Conservation (phyloP, 2,329 filamentous ascomycete species). For the Pestalotiopsis sp. region DNA sequence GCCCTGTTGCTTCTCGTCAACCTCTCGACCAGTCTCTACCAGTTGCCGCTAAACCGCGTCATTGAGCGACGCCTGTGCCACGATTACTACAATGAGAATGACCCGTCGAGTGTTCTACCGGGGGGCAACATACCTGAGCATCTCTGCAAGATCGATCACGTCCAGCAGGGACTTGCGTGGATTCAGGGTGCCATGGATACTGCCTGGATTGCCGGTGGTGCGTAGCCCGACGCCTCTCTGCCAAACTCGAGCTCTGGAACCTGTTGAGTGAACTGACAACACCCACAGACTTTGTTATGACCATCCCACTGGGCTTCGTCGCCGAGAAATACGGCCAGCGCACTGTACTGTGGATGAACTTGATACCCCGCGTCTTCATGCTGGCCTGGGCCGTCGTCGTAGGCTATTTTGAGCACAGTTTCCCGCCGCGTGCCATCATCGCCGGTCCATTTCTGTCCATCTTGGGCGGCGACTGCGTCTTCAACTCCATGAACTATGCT, state of each 20-base stretch:
- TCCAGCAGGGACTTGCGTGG: constrained; percentile 52
- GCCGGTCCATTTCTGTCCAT: constrained; percentile 42
- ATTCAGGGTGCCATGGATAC: constrained; percentile 52
- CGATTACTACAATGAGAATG: constrained; percentile 44
- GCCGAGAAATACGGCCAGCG: constrained; percentile 43
- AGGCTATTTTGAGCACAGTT: constrained; percentile 34
- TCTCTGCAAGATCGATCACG: constrained; percentile 52
- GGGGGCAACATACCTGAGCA: constrained; percentile 47
- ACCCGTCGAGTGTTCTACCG: constrained; percentile 34
- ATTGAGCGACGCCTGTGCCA: constrained; percentile 49
- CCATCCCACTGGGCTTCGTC: constrained; percentile 47
- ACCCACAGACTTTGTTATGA: constrained; percentile 45
- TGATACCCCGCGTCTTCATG: constrained; percentile 41
- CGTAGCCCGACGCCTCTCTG: constrained; percentile 12
- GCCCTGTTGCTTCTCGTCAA: constrained; percentile 45
- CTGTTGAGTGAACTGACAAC: background rate
- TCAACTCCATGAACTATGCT: constrained; percentile 49
- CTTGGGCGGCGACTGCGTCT: constrained; percentile 50
- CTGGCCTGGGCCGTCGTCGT: constrained; percentile 40
- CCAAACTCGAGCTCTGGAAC: background rate
- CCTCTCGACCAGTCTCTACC: constrained; percentile 47
- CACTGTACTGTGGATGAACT: constrained; percentile 42
- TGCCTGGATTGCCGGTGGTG: constrained; percentile 48
- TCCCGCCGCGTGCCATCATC: constrained; percentile 40
- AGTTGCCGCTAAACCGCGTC: constrained; percentile 46